Percentiles rank a stretch among this genome's conserved stretches.
Conservation (phyloP, 345 rosid species). For the Syzygium aromaticum region DNA sequence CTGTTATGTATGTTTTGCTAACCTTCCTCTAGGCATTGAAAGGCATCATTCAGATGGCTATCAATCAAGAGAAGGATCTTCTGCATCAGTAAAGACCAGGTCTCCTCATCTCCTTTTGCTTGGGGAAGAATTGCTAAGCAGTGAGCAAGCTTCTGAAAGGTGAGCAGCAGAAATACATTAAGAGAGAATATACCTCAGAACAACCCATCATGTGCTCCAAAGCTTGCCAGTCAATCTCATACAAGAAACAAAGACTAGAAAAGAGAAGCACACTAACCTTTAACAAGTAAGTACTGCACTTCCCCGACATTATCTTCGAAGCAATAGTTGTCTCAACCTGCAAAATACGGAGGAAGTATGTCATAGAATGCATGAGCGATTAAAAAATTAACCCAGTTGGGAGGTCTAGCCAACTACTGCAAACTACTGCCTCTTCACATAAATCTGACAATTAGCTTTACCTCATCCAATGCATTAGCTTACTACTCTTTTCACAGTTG, state of each 20-base stretch:
- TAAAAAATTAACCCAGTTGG: neutral
- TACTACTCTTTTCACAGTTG: neutral
- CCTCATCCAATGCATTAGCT: neutral
- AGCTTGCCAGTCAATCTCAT: neutral
- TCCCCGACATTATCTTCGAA: conserved; percentile 53
- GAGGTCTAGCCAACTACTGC: neutral
- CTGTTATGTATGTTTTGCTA: conserved; percentile 3
- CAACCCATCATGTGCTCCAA: neutral
- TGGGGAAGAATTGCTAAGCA: conserved; percentile 83
- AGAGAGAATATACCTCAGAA: conserved; percentile 4
- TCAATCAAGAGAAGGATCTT: conserved; percentile 56
- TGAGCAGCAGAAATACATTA: conserved; percentile 1
- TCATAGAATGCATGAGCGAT: neutral
- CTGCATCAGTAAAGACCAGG: conserved; percentile 72
- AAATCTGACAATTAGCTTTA: neutral
- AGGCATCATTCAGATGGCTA: conserved; percentile 46
- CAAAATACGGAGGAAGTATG: conserved; percentile 2
- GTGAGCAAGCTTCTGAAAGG: conserved; percentile 59
- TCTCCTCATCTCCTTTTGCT: conserved; percentile 65
- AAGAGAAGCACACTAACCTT: conserved; percentile 33
- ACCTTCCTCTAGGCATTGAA: conserved; percentile 89
- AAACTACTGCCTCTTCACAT: neutral
- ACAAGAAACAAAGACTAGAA: neutral
- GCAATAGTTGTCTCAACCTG: conserved; percentile 70
- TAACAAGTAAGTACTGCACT: conserved; percentile 39